Percentiles rank a stretch among this genome's conserved stretches.
phyloP scores from a whole-genome alignment of 2,329 filamentous ascomycete species.

The Exophiala sp. region DNA sequence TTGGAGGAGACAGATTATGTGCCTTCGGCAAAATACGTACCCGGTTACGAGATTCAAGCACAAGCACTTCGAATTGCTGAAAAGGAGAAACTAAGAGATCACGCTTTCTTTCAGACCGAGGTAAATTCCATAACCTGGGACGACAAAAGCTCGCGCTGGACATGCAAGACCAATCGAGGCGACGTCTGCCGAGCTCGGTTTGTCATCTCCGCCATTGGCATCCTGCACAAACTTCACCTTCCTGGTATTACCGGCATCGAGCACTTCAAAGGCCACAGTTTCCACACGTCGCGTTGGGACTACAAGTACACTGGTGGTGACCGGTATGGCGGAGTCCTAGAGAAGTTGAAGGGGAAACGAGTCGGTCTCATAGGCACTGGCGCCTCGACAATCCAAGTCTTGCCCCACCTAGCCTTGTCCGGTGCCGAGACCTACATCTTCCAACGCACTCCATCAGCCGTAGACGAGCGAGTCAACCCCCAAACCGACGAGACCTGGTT shows the following conservation, averaged over 20 bases:
- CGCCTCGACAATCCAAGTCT: constrained; percentile 41
- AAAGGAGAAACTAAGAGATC: constrained; percentile 13
- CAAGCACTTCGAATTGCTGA: constrained; percentile 19
- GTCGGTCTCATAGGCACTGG: constrained; percentile 40
- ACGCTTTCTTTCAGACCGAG: constrained; percentile 22
- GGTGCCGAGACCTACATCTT: constrained; percentile 36
- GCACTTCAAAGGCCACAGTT: constrained; percentile 39
- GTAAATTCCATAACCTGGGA: constrained; percentile 19
- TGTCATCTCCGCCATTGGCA: constrained; percentile 40
- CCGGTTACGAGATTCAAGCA: constrained; percentile 16
- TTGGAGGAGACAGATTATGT: constrained; percentile 23
- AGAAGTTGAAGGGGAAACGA: constrained; percentile 19
- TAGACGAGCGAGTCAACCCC: constrained; percentile 29
- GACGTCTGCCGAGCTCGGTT: constrained; percentile 37
- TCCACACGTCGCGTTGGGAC: constrained; percentile 47
- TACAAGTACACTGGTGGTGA: constrained; percentile 43
- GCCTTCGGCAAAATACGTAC: constrained; percentile 22
- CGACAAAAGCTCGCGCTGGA: constrained; percentile 11
- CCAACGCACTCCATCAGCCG: constrained; percentile 34
- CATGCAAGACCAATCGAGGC: constrained; percentile 24
- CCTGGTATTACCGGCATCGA: constrained; percentile 29
- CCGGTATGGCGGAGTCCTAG: too few species aligned
- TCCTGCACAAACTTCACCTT: constrained; percentile 29
- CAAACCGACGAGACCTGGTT: constrained; percentile 17
- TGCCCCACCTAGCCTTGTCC: constrained; percentile 32